phyloP scores from a whole-genome alignment of 2,329 filamentous ascomycete species.

The Dothidotthia symphoricarpi region DNA sequence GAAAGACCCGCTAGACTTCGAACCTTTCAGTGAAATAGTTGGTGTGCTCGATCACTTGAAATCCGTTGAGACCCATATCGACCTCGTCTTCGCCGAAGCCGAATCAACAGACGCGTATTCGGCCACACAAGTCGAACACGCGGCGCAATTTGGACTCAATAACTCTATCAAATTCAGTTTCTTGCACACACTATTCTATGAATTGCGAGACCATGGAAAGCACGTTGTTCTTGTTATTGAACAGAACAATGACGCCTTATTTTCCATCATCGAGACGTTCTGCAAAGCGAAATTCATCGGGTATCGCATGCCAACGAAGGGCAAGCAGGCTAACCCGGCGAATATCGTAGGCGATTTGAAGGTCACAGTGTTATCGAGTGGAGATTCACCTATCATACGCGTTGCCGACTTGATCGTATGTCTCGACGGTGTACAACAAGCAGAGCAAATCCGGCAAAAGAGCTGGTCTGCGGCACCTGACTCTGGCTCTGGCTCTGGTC shows the following conservation, averaged over 20 bases:
- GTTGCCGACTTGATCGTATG: conserved; percentile 44
- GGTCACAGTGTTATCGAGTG: conserved; percentile 39
- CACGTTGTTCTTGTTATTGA: conserved; percentile 33
- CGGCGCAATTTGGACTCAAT: conserved; percentile 27
- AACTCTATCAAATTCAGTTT: conserved; percentile 39
- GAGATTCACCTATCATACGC: conserved; percentile 17
- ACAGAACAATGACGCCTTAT: conserved; percentile 21
- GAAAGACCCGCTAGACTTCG: conserved; percentile 8
- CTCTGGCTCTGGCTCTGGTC: conserved; percentile 4
- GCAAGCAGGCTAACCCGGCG: conserved; percentile 7
- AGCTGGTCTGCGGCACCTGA: conserved; percentile 24
- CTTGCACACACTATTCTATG: conserved; percentile 22
- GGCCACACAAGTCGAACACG: conserved; percentile 20
- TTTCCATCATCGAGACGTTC: conserved; percentile 29
- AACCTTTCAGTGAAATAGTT: conserved; percentile 17
- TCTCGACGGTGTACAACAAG: conserved; percentile 38
- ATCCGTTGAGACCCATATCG: conserved; percentile 34
- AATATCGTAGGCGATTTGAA: conserved; percentile 16
- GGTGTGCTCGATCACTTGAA: conserved; percentile 21
- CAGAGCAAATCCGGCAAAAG: conserved; percentile 23
- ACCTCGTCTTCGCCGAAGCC: conserved; percentile 30
- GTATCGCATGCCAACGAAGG: conserved; percentile 27
- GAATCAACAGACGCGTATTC: conserved; percentile 8
- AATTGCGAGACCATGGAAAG: conserved; percentile 19
- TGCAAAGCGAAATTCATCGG: conserved; percentile 22